Evolutionary conservation across 192 early-diverging fungal species (phyloP).

Genomic region (Podila verticillata): DNA sequence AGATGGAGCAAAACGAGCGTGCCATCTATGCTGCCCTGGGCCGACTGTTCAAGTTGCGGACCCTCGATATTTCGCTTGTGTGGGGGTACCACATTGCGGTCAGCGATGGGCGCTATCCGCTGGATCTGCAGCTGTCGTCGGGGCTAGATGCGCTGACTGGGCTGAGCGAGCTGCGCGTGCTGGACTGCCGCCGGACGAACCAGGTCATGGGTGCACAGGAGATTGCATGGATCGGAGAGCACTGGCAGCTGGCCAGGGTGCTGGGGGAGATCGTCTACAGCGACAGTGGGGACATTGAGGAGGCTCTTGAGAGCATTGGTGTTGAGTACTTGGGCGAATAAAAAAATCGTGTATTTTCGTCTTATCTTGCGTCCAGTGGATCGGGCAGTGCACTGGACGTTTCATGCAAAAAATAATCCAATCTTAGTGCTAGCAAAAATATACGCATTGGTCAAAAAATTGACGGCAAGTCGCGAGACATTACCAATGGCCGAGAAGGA

Average conservation of each 20-base stretch:
- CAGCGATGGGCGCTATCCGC: not conserved
- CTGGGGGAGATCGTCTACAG: not conserved
- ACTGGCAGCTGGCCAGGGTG: not conserved
- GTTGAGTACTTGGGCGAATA: too few relatives aligned
- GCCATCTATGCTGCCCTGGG: not conserved
- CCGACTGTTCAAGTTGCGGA: not conserved
- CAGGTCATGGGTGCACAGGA: not conserved
- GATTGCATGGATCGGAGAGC: not conserved
- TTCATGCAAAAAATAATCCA: too few relatives aligned
- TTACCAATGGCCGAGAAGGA: too few relatives aligned
- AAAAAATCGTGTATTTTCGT: too few relatives aligned
- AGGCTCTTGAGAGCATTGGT: too few relatives aligned
- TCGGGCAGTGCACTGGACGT: too few relatives aligned
- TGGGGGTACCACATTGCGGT: not conserved
- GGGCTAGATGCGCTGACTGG: not conserved
- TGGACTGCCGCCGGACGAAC: not conserved
- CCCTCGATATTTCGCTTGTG: too few relatives aligned
- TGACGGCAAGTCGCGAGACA: too few relatives aligned
- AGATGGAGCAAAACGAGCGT: not conserved
- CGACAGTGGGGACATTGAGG: too few relatives aligned
- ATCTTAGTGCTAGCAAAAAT: too few relatives aligned
- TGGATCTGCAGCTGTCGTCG: not conserved
- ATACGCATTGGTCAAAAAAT: too few relatives aligned
- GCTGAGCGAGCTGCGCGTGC: not conserved
- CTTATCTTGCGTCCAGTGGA: too few relatives aligned